Percentiles rank a stretch among this genome's conserved stretches.
phyloP scores from a whole-genome alignment of 2,329 filamentous ascomycete species.

The Pochonia chlamydosporia region DNA sequence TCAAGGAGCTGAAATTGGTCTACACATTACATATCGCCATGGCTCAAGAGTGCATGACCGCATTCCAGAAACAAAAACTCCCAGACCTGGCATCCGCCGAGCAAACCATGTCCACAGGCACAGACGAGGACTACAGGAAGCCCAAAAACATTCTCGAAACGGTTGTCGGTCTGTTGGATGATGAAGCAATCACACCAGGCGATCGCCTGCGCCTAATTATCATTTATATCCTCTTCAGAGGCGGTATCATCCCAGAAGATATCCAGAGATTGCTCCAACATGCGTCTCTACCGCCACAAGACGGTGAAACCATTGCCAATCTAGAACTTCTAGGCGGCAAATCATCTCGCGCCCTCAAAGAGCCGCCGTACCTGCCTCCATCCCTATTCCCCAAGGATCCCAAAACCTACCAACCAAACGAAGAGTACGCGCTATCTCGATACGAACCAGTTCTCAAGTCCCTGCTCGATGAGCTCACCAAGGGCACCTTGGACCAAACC shows the following conservation, averaged over 20 bases:
- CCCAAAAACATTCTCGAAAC: slow-evolving; percentile 85
- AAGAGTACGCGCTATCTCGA: slow-evolving; percentile 81
- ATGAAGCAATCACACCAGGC: slow-evolving; percentile 62
- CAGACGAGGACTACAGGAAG: slow-evolving; percentile 89
- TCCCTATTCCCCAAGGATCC: slow-evolving; percentile 69
- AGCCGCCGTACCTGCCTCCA: slow-evolving; percentile 57
- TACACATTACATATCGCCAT: slow-evolving; percentile 94
- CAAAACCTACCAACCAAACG: slow-evolving; percentile 48
- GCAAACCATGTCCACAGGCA: slow-evolving; percentile 83
- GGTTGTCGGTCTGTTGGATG: slow-evolving; percentile 81
- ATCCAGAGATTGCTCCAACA: slow-evolving; percentile 80
- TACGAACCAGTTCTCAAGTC: slow-evolving; percentile 77
- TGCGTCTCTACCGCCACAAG: slow-evolving; percentile 67
- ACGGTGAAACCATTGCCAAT: slow-evolving; percentile 69
- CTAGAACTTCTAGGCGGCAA: slow-evolving; percentile 77
- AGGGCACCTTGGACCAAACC: slow-evolving; percentile 59
- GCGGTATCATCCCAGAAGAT: slow-evolving; percentile 79
- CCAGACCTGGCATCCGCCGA: slow-evolving; percentile 83
- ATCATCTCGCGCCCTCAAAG: slow-evolving; percentile 65
- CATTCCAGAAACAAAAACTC: slow-evolving; percentile 80
- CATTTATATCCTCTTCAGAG: slow-evolving; percentile 79
- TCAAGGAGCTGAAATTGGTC: slow-evolving; percentile 90
- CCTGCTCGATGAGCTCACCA: slow-evolving; percentile 71
- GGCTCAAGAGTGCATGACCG: slow-evolving; percentile 95
- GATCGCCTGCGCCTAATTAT: slow-evolving; percentile 83